phyloP scores from a whole-genome alignment of 2,329 filamentous ascomycete species.

The Magnaporthales sp. region DNA sequence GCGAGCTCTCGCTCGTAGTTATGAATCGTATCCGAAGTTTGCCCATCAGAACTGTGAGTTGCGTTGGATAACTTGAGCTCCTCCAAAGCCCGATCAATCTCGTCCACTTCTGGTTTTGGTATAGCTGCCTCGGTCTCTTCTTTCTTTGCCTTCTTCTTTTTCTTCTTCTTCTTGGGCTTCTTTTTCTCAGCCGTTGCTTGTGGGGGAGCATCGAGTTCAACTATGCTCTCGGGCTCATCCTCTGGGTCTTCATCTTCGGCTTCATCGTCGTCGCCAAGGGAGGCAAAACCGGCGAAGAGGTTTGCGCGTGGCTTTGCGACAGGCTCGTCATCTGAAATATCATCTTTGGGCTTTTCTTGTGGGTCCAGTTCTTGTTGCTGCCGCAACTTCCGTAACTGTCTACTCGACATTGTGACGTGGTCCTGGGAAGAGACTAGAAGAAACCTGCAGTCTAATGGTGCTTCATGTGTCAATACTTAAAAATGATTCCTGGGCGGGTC shows the following conservation, averaged over 20 bases:
- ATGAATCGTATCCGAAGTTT: conserved; percentile 9
- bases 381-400: conserved; percentile 43
- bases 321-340: conserved; percentile 17
- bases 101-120: conserved; percentile 28
- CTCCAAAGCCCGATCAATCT: conserved; percentile 46
- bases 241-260: conserved; percentile 25
- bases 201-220: conserved; percentile 15
- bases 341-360: conserved; percentile 22
- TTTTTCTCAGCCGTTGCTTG: conserved; percentile 17
- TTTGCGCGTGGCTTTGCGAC: conserved; percentile 31
- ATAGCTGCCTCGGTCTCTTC: neutral
- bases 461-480: neutral
- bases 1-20: conserved; percentile 16
- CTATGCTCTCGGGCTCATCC: conserved; percentile 7
- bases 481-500: neutral
- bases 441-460: neutral
- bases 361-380: conserved; percentile 37
- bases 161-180: conserved; percentile 24
- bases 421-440: neutral
- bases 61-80: conserved; percentile 32
- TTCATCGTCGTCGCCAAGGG: conserved; percentile 34
- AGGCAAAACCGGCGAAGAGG: conserved; percentile 40
- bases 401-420: conserved; percentile 33
- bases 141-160: conserved; percentile 19
- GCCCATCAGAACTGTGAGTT: neutral